Evolutionary conservation across 805 yeast species (phyloP).

Genomic region (Cyberlindnera nakhonratchasimensis): DNA sequence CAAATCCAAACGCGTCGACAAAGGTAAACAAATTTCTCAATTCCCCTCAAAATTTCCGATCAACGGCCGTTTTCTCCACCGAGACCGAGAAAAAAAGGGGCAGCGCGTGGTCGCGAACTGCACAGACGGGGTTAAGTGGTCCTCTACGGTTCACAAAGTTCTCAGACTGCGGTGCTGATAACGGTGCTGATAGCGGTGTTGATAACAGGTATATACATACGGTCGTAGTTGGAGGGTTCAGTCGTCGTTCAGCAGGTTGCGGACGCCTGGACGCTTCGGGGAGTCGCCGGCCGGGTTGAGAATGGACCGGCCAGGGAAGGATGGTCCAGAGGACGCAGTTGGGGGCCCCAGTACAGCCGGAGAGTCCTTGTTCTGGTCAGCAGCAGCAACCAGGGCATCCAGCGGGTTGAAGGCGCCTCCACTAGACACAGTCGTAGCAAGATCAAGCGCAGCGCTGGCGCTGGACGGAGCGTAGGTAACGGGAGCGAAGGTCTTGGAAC

Average conservation of each 20-base stretch:
- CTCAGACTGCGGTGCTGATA: too few species aligned
- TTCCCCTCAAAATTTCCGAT: not conserved
- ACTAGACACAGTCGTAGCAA: too few species aligned
- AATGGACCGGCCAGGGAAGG: slow-evolving; percentile 20
- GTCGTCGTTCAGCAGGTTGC: slow-evolving; percentile 8
- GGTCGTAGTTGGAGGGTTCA: not conserved
- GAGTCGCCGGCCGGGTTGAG: slow-evolving; percentile 8
- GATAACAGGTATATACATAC: too few species aligned
- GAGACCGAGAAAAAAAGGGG: not conserved
- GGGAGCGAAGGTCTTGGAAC: too few species aligned
- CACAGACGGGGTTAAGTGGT: too few species aligned
- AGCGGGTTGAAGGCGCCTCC: slow-evolving; percentile 17
- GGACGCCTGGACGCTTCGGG: slow-evolving; percentile 4
- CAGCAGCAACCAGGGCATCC: slow-evolving; percentile 27
- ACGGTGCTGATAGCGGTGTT: too few species aligned
- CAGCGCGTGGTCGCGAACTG: not conserved
- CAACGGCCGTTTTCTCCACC: not conserved
- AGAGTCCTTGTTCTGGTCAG: slow-evolving; percentile 16
- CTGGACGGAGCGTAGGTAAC: too few species aligned
- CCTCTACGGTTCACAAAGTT: too few species aligned
- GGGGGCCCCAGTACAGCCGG: not conserved
- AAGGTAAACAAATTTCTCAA: slow-evolving; percentile 5
- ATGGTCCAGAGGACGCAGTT: slow-evolving; percentile 6
- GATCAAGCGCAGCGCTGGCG: too few species aligned
- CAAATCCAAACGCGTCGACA: slow-evolving; percentile 6